Percentiles rank a stretch among this genome's conserved stretches.
Conservation (phyloP, 1,284 basidiomycete species). For the Amylostereum areolatum region DNA sequence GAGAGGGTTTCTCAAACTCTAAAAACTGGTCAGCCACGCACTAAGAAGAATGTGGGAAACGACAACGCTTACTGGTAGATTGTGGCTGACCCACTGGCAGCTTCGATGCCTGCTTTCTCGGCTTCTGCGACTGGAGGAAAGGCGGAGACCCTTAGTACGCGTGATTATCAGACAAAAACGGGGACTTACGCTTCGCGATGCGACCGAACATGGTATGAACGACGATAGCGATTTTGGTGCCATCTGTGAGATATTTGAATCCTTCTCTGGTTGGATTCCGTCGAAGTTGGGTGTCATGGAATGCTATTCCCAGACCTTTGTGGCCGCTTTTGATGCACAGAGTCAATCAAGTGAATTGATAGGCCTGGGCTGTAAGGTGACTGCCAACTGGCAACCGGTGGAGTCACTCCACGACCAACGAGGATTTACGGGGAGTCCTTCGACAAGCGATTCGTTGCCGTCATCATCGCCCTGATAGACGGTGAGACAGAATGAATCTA, state of each 20-base stretch:
- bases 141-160: not conserved
- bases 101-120: constrained; percentile 66
- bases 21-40: not conserved
- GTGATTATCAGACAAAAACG: not conserved
- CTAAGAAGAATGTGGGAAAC: not conserved
- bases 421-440: too few species aligned
- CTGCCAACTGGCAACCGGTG: too few species aligned
- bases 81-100: constrained; percentile 64
- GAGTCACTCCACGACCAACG: too few species aligned
- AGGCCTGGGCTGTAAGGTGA: too few species aligned
- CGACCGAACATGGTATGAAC: constrained; percentile 68
- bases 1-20: constrained; percentile 83
- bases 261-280: not conserved
- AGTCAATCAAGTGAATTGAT: too few species aligned
- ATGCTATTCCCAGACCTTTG: not conserved
- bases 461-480: too few species aligned
- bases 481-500: too few species aligned
- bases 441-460: too few species aligned
- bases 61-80: constrained; percentile 62
- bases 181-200: constrained; percentile 56
- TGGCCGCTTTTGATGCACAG: too few species aligned
- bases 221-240: constrained; percentile 61
- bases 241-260: not conserved
- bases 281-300: not conserved
- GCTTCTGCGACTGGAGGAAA: constrained; percentile 67